Percentiles rank a stretch among this genome's conserved stretches.
Evolutionary conservation across 2,329 filamentous ascomycete genomes (phyloP).

Genomic region (Aspergillus sp.): DNA sequence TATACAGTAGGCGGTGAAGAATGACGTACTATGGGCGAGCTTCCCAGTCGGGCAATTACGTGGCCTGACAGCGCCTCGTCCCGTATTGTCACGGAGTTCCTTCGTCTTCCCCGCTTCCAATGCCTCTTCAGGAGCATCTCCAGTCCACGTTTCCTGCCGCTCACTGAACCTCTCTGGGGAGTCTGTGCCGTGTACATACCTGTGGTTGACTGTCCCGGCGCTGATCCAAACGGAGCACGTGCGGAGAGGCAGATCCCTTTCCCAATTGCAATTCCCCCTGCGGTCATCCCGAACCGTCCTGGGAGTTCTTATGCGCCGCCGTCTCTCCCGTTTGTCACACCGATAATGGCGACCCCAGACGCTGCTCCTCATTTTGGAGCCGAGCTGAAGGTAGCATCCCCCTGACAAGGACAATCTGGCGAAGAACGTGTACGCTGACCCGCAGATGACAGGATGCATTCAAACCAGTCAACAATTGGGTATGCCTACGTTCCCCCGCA

Average conservation of each 20-base stretch:
- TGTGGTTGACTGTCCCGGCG: no score
- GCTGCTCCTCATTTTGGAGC: conserved; percentile 83
- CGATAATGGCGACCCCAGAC: conserved; percentile 76
- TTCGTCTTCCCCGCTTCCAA: conserved; percentile 25
- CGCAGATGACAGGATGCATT: conserved; percentile 79
- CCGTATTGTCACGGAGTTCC: conserved; percentile 26
- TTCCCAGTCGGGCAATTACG: conserved; percentile 2
- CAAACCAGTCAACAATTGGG: conserved; percentile 90
- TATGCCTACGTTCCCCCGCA: conserved; percentile 33
- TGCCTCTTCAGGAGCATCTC: conserved; percentile 6
- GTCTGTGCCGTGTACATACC: not conserved
- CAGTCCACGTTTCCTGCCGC: not conserved
- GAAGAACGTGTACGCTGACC: not conserved
- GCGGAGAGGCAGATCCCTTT: not conserved
- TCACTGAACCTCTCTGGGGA: not conserved
- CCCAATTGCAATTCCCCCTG: not conserved
- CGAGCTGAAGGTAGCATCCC: conserved; percentile 74
- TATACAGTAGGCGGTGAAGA: conserved; percentile 15
- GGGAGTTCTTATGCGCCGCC: conserved; percentile 24
- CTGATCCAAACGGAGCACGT: no score
- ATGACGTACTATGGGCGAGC: not conserved
- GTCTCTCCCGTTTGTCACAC: conserved; percentile 13
- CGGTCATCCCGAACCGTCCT: not conserved
- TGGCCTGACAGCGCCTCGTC: conserved; percentile 17
- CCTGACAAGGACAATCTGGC: not conserved